Evolutionary conservation across 148 eudicot genomes (phyloP).

Genomic region (Fagopyrum tataricum): DNA sequence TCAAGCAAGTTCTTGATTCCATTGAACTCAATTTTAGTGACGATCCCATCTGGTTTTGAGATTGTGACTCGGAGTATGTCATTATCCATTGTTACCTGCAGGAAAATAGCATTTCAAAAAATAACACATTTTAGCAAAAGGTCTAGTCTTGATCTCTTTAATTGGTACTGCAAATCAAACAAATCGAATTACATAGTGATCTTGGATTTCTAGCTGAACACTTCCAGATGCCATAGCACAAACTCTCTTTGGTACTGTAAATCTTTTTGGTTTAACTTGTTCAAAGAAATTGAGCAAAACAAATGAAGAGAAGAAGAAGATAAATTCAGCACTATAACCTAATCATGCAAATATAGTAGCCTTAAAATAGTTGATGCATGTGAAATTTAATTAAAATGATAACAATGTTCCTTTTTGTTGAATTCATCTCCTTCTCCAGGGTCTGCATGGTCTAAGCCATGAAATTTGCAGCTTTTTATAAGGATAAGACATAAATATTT

Average conservation of each 20-base stretch:
- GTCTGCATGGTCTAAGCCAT: neutral
- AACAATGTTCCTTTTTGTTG: neutral
- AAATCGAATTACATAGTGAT: neutral
- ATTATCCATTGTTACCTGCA: slow-evolving; percentile 16
- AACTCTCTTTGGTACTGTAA: neutral
- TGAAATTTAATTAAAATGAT: neutral
- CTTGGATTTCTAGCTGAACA: slow-evolving; percentile 12
- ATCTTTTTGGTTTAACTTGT: neutral
- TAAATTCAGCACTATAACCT: neutral
- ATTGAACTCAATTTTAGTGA: slow-evolving; percentile 11
- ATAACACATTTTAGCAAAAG: neutral
- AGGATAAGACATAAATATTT: neutral
- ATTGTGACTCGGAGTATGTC: slow-evolving; percentile 13
- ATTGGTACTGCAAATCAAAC: neutral
- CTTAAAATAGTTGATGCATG: slow-evolving; percentile 3
- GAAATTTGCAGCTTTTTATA: slow-evolving; percentile 1
- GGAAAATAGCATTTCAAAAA: neutral
- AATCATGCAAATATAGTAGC: slow-evolving; percentile 4
- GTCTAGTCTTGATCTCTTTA: neutral
- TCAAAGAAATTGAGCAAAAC: neutral
- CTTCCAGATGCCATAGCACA: slow-evolving; percentile 7
- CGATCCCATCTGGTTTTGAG: slow-evolving; percentile 16
- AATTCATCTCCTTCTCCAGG: neutral
- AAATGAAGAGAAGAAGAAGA: neutral
- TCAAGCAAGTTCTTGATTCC: slow-evolving; percentile 17